Evolutionary conservation across 768 basidiomycete species (phyloP).

Genomic region (Suillus plorans): DNA sequence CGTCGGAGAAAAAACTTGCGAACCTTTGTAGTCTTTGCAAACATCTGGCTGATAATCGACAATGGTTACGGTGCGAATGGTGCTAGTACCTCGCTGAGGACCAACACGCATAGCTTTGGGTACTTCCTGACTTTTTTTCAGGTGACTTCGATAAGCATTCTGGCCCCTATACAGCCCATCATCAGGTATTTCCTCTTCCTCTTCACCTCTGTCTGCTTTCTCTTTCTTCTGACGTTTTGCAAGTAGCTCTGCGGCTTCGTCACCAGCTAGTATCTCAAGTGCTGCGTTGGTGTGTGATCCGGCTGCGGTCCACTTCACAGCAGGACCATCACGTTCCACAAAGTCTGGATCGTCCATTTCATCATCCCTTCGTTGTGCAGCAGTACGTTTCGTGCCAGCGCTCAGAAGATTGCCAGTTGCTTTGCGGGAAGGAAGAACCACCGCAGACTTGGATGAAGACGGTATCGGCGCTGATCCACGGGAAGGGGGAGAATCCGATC

Average conservation of each 20-base stretch:
- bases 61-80: slow-evolving; percentile 92
- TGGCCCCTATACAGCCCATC: slow-evolving; percentile 89
- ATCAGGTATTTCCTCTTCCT: slow-evolving; percentile 61
- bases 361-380: slow-evolving; percentile 47
- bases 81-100: slow-evolving; percentile 73
- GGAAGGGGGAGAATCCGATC: slow-evolving; percentile 61
- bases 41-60: slow-evolving; percentile 99
- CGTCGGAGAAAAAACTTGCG: slow-evolving; percentile 28
- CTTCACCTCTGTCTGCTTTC: slow-evolving; percentile 47
- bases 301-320: slow-evolving; percentile 75
- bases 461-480: neutral
- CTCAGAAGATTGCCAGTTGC: slow-evolving; percentile 67
- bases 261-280: slow-evolving; percentile 78
- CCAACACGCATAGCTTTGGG: slow-evolving; percentile 88
- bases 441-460: slow-evolving; percentile 58
- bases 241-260: slow-evolving; percentile 75
- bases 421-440: slow-evolving; percentile 78
- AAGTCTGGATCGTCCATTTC: slow-evolving; percentile 56
- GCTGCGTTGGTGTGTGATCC: slow-evolving; percentile 74
- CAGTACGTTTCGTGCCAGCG: slow-evolving; percentile 70
- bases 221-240: slow-evolving; percentile 67
- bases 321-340: slow-evolving; percentile 52
- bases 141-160: slow-evolving; percentile 74
- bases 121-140: slow-evolving; percentile 80
- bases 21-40: slow-evolving; percentile 99